These are phyloP conservation scores for Monilinia polystroma DNA, from an alignment of 2,329 filamentous ascomycete genomes.

Conservation along the genomic window DNA sequence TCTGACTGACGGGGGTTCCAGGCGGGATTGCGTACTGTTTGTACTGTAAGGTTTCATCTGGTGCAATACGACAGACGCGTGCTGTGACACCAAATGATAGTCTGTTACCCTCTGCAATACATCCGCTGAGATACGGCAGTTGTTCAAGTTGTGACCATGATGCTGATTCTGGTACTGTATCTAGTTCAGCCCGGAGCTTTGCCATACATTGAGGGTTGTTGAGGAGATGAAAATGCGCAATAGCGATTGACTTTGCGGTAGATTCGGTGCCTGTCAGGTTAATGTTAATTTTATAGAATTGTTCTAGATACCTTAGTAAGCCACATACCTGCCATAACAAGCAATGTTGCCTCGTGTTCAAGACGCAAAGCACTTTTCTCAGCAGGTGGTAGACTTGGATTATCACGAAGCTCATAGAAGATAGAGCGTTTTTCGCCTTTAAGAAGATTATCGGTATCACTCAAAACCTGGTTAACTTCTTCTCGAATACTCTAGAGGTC, in stretches of 20 bases:
- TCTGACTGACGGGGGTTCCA: slow-evolving; percentile 28
- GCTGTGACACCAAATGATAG: slow-evolving; percentile 38
- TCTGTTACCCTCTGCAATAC: slow-evolving; percentile 40
- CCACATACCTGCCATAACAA: slow-evolving; percentile 38
- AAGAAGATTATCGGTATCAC: neutral
- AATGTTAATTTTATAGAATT: neutral
- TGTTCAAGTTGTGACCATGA: slow-evolving; percentile 30
- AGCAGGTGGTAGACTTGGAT: slow-evolving; percentile 19
- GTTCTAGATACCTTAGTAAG: neutral
- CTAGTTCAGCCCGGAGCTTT: slow-evolving; percentile 41
- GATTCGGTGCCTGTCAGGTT: neutral
- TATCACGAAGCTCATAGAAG: slow-evolving; percentile 15
- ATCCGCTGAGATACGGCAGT: slow-evolving; percentile 36
- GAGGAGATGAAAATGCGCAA: slow-evolving; percentile 32
- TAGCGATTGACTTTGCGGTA: slow-evolving; percentile 1
- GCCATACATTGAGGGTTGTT: slow-evolving; percentile 36
- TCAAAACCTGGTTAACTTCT: neutral
- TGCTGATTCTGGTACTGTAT: slow-evolving; percentile 19
- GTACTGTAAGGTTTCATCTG: neutral
- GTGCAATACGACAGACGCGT: slow-evolving; percentile 35
- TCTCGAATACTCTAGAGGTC: slow-evolving; percentile 13
- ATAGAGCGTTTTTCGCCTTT: slow-evolving; percentile 21
- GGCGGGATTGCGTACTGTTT: slow-evolving; percentile 29
- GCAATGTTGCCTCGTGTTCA: slow-evolving; percentile 39
- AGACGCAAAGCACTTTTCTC: slow-evolving; percentile 41